Evolutionary conservation across 2,329 filamentous ascomycete species (phyloP), one percentile per base, ranked within the genome.

Genomic region (Aspergillus pseudonomiae): DNA sequence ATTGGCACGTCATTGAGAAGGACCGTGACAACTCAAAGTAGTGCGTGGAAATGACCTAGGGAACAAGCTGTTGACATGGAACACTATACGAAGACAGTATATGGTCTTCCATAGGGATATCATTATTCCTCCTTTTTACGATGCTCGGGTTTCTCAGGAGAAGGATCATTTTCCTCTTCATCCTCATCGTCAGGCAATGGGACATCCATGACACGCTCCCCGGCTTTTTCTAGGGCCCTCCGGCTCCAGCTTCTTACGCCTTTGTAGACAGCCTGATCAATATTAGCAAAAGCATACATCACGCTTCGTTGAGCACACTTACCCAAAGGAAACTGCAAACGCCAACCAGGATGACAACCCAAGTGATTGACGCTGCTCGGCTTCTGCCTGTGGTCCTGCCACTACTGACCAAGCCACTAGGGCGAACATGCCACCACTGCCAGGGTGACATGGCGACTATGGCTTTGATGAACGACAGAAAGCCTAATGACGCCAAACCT

Each of bases 21-120:
- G 83, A 84, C 88, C 86, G 86, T 93, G 92, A 87, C 92, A 96
- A 95, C 93, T 97, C 91, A 97, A 96, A 90, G 91, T 91, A 90
- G 91, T 94, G 93, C 93, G 91, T 55, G 30, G 21, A 36, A 43
- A 21, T 60, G 24, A 30, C 32, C 12, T 19, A 11, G 39, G 14
- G 10, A 28, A 9, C 6, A 32, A 57, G 26, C 43, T 16, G 41
- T 50, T 45, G 48, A 46, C 45, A 46, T 19, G 41, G 34, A 43
- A 30, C 32, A 39, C 36, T 21, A 54, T 24, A 10, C 19, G 28
- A 5, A 43, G 45, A 36, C 45, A 46, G 4, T 5, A 21, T n/a
- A 52, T 34, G 34, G 30, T 11, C 19, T 26, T 28, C n/a, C n/a
- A 21, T n/a, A 21, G 9, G 9, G n/a, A 59, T 2, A 21, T 26